Base-by-base conservation (phyloP, 495 filamentous ascomycete genomes). In the Hypoxylon fuscum region DNA sequence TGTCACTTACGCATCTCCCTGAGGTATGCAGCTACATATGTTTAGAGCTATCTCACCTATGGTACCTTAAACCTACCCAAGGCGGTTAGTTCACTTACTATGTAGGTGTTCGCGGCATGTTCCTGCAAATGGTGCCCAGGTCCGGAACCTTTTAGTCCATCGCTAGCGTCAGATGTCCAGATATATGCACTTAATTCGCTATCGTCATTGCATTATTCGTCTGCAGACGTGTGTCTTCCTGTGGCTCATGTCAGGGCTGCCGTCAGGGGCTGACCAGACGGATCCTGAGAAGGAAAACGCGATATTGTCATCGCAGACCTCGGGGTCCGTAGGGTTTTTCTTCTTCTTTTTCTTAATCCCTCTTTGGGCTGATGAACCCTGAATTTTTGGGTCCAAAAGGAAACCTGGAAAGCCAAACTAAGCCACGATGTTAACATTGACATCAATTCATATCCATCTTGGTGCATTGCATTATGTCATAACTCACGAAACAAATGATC, bases 381-480 rank as follows among this genome's bases (percentile, higher is more conserved):
- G 41, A 45, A 3, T 27, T 27, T 8, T 8, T 27, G 25, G 15
- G 7, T 17, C 8, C 32, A 18, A 18, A n/a, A 31, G 22, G 21
- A 12, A 40, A 12, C n/a, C n/a, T n/a, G n/a, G 12, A 32, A 9
- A 21, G 6, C 1, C 7, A 45, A 12, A n/a, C 31, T 38, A 37
- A 47, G 41, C 46, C 34, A 52, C 47, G 48, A 53, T 53, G 41
- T 25, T n/a, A 23, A 46, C 22, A 46, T 46, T 45, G 32, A 27
- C 31, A 55, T 54, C 31, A 55, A 46, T 37, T 37, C 25, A 32
- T 49, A 32, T 21, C 38, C 45, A 50, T 49, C 11, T 34, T 44
- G 18, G 21, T 37, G 21, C 21, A 46, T 35, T 25, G 25, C 15
- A 45, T 59, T 45, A 59, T 51, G 56, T 45, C 47, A 52, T 59